phyloP scores from a whole-genome alignment of 345 rosid species.

The Arabis hirsuta region DNA sequence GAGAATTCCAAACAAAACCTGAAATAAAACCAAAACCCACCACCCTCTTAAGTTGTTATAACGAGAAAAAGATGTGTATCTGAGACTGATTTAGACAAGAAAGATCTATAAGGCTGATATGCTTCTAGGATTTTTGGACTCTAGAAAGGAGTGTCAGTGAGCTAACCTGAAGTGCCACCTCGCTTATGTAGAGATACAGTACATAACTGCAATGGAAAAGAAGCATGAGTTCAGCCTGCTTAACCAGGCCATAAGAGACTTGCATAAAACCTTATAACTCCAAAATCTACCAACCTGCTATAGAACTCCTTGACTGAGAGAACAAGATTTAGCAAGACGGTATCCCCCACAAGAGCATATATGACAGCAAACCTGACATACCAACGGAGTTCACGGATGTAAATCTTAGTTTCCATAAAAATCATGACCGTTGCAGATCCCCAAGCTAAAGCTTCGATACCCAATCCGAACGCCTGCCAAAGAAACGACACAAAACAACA shows the following conservation, averaged over 20 bases:
- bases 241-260: constrained; percentile 19
- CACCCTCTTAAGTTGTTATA: background rate
- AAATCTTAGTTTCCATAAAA: constrained; percentile 74
- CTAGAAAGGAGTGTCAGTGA: constrained; percentile 28
- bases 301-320: constrained; percentile 70
- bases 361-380: constrained; percentile 83
- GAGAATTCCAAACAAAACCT: constrained; percentile 89
- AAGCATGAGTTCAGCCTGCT: constrained; percentile 41
- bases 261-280: constrained; percentile 3
- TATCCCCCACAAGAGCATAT: constrained; percentile 83
- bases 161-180: constrained; percentile 89
- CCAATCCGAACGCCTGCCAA: constrained; percentile 70
- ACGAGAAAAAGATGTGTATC: background rate
- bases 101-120: background rate
- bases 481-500: constrained; percentile 21
- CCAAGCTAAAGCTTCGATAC: constrained; percentile 81
- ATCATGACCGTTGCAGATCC: constrained; percentile 73
- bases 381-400: constrained; percentile 88
- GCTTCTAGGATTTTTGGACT: constrained; percentile 8
- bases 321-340: constrained; percentile 80
- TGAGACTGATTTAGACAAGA: constrained; percentile 7
- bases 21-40: constrained; percentile 34
- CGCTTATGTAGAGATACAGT: constrained; percentile 73
- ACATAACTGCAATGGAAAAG: constrained; percentile 61
- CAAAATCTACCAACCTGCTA: constrained; percentile 52